Evolutionary conservation across 2,329 filamentous ascomycete genomes (phyloP).

Genomic region (Aschersonia sp.): DNA sequence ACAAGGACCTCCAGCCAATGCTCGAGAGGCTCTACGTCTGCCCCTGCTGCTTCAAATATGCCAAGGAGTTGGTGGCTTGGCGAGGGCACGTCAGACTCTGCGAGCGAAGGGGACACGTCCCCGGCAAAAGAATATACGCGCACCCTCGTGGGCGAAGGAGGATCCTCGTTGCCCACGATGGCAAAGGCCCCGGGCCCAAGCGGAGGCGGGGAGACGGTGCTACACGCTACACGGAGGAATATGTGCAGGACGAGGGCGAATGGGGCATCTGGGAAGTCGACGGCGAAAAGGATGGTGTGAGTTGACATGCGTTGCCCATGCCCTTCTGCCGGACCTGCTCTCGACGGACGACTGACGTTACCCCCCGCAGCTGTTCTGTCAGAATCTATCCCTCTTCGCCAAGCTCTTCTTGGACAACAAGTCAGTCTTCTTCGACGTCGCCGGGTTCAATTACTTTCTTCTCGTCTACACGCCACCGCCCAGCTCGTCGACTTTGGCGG

Average conservation of each 20-base stretch:
- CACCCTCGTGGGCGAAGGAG: constrained; percentile 34
- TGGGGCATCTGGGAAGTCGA: constrained; percentile 90
- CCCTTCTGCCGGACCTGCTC: no score
- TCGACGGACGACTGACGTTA: not conserved
- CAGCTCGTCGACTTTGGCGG: constrained; percentile 5
- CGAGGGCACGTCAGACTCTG: constrained; percentile 44
- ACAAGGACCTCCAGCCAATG: constrained; percentile 24
- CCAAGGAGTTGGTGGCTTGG: constrained; percentile 45
- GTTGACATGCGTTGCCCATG: constrained; percentile 11
- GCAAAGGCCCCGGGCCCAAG: constrained; percentile 18
- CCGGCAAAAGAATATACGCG: constrained; percentile 61
- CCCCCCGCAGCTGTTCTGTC: constrained; percentile 57
- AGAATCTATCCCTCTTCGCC: constrained; percentile 89
- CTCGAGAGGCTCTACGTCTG: constrained; percentile 72
- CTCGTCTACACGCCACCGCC: constrained; percentile 54
- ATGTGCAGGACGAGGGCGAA: constrained; percentile 46
- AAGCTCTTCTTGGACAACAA: constrained; percentile 98
- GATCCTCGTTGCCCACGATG: constrained; percentile 20
- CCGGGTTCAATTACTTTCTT: constrained; percentile 87
- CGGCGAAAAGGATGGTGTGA: constrained; percentile 64
- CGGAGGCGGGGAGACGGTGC: constrained; percentile 21
- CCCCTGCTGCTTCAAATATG: constrained; percentile 89
- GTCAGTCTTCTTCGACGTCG: constrained; percentile 94
- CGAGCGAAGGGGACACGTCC: constrained; percentile 31
- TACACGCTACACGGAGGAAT: constrained; percentile 24